These are phyloP conservation scores for Flaveria robusta DNA, from an alignment of 129 eudicot genomes.

Conservation along the genomic window DNA sequence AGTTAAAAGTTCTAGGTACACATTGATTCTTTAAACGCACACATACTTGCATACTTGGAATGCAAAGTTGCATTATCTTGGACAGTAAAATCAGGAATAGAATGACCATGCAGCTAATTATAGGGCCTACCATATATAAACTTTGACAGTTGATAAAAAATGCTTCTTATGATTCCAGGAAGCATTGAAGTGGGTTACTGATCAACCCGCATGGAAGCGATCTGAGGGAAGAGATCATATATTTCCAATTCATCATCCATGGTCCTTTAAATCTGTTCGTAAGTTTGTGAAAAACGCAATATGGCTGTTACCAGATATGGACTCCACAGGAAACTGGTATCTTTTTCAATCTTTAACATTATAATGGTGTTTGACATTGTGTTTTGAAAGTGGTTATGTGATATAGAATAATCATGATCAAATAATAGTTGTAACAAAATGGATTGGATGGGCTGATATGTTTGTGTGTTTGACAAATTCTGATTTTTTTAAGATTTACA, in stretches of 20 bases:
- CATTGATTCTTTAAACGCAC: neutral
- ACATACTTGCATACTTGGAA: neutral
- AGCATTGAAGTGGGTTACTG: constrained; percentile 89
- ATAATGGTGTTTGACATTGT: neutral
- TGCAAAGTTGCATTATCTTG: neutral
- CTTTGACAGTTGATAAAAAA: neutral
- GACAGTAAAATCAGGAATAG: neutral
- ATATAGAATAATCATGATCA: neutral
- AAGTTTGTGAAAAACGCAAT: constrained; percentile 83
- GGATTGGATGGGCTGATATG: neutral
- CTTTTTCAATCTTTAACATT: constrained; percentile 3
- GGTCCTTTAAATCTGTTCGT: constrained; percentile 97
- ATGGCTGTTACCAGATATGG: constrained; percentile 98
- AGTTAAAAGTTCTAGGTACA: neutral
- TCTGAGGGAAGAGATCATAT: constrained; percentile 98
- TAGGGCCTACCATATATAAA: neutral
- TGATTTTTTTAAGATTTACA: neutral
- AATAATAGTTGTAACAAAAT: neutral
- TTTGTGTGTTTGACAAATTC: neutral
- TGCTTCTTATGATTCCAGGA: constrained; percentile 51
- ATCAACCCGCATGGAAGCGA: constrained; percentile 97
- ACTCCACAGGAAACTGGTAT: constrained; percentile 98
- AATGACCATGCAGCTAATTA: neutral
- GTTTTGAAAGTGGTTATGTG: neutral
- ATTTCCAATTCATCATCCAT: constrained; percentile 98